Conservation (phyloP, 768 basidiomycete genomes). For the Exidia glandulosa region DNA sequence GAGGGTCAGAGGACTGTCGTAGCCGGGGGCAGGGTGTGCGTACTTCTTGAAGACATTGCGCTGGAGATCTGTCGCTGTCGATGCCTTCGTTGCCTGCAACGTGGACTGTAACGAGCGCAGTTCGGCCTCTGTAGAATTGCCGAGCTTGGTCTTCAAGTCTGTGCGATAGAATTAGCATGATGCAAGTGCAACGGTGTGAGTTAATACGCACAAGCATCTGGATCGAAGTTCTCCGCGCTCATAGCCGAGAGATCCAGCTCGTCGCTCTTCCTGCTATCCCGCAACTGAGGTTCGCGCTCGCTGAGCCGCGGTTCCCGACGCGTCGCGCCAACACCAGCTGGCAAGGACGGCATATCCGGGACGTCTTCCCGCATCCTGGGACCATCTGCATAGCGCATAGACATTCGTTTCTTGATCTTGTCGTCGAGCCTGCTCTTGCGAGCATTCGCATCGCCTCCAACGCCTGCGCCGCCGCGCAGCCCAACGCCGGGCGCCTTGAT, state of each 20-base stretch:
- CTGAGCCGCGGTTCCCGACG: constrained; percentile 21
- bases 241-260: constrained; percentile 46
- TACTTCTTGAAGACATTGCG: constrained; percentile 92
- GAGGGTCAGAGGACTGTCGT: neutral
- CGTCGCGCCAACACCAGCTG: constrained; percentile 32
- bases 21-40: constrained; percentile 6
- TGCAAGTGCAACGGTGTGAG: too few relatives aligned
- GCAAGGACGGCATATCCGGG: constrained; percentile 50
- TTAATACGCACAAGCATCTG: constrained; percentile 75
- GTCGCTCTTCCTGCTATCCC: constrained; percentile 15
- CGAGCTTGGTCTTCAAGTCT: constrained; percentile 77
- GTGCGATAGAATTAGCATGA: too few relatives aligned
- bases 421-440: constrained; percentile 54
- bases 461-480: constrained; percentile 5
- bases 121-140: constrained; percentile 82
- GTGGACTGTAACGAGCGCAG: constrained; percentile 67
- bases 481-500: neutral
- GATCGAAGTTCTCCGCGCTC: constrained; percentile 73
- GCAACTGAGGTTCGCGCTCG: constrained; percentile 16
- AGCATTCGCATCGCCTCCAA: too few relatives aligned
- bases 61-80: constrained; percentile 72
- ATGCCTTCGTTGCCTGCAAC: constrained; percentile 55
- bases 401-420: constrained; percentile 95
- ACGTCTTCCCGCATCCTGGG: constrained; percentile 53
- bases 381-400: constrained; percentile 84